These are phyloP conservation scores for Suhomyces anneliseae DNA, from an alignment of 1,139 yeast species.

Conservation along the genomic window DNA sequence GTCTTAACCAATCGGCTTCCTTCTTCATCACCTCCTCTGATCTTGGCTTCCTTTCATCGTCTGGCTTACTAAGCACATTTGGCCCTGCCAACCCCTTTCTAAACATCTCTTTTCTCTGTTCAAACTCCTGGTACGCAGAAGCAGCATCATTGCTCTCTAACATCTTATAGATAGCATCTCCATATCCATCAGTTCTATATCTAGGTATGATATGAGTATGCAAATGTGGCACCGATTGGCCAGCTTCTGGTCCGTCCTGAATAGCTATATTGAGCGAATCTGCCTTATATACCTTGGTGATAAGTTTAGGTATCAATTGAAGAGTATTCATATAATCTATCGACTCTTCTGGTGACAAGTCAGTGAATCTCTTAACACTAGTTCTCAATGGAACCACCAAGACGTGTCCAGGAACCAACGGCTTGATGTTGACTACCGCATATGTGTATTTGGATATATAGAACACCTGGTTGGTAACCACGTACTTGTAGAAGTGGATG, in stretches of 20 bases:
- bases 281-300: constrained; percentile 65
- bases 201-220: constrained; percentile 94
- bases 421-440: constrained; percentile 87
- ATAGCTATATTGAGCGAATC: constrained; percentile 85
- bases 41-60: constrained; percentile 52
- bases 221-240: constrained; percentile 90
- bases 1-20: constrained; percentile 57
- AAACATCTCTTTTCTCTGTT: constrained; percentile 25
- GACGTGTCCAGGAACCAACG: constrained; percentile 88
- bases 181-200: constrained; percentile 59
- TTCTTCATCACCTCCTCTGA: constrained; percentile 58
- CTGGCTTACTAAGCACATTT: constrained; percentile 44
- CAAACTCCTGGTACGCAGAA: constrained; percentile 32
- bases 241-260: constrained; percentile 95
- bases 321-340: constrained; percentile 75
- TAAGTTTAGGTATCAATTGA: constrained; percentile 68
- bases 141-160: constrained; percentile 51
- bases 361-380: constrained; percentile 59
- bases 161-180: constrained; percentile 66
- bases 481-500: constrained; percentile 51
- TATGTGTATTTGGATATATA: constrained; percentile 58
- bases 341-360: constrained; percentile 69
- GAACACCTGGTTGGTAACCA: constrained; percentile 66
- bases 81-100: constrained; percentile 16
- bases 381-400: constrained; percentile 78